These are phyloP conservation scores for Plenodomus lindquistii DNA, from an alignment of 2,329 filamentous ascomycete genomes.

Conservation along the genomic window DNA sequence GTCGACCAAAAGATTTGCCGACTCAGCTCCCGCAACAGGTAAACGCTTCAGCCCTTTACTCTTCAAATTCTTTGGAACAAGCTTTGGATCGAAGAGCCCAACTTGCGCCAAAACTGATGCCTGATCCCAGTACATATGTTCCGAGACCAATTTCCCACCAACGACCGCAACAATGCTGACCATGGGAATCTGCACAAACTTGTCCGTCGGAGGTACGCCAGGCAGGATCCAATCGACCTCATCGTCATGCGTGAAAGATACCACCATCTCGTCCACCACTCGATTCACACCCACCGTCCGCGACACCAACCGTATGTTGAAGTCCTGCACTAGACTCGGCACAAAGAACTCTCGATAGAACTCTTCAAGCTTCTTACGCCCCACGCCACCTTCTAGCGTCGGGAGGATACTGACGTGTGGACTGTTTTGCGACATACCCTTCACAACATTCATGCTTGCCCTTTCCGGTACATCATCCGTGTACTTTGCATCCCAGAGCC, in stretches of 20 bases:
- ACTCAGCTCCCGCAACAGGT: constrained; percentile 47
- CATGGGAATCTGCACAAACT: constrained; percentile 59
- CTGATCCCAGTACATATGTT: constrained; percentile 65
- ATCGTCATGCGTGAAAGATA: constrained; percentile 60
- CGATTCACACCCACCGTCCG: constrained; percentile 61
- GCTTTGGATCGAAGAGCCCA: constrained; percentile 59
- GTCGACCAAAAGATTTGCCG: constrained; percentile 49
- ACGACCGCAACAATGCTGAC: constrained; percentile 60
- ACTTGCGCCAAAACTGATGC: constrained; percentile 61
- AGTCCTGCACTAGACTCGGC: constrained; percentile 56
- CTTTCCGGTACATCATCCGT: constrained; percentile 36
- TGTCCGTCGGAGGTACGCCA: constrained; percentile 59
- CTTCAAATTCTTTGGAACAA: constrained; percentile 51
- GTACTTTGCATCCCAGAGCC: constrained; percentile 42
- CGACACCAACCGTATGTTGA: constrained; percentile 58
- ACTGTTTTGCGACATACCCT: constrained; percentile 38
- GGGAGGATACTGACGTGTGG: constrained; percentile 46
- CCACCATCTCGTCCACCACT: constrained; percentile 62
- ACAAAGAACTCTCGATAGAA: constrained; percentile 64
- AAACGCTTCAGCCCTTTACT: constrained; percentile 46
- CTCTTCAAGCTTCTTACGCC: constrained; percentile 45
- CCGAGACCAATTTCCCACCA: constrained; percentile 57
- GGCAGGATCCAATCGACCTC: constrained; percentile 63
- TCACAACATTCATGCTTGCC: constrained; percentile 34
- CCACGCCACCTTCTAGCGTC: constrained; percentile 51